Percentiles rank a stretch among this genome's conserved stretches.
These are phyloP conservation scores for Blastocystis sp. DNA, from an alignment of 352 stramenopile species.

Conservation along the genomic window DNA sequence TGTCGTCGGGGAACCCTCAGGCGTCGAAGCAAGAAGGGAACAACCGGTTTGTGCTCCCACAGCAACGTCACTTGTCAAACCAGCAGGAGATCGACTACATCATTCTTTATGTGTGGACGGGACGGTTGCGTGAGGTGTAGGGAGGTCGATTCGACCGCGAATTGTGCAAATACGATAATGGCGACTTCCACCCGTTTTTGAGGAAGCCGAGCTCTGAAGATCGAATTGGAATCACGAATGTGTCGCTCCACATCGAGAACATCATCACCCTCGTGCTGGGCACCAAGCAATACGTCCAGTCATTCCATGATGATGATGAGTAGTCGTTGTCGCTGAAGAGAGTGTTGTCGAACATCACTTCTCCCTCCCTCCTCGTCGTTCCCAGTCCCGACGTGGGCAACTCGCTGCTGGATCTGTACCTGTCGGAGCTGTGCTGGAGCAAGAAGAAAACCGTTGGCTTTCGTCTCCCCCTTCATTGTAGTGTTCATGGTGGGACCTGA, in stretches of 20 bases:
- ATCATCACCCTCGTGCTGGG: background rate
- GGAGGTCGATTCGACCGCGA: conserved; percentile 34
- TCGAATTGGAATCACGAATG: background rate
- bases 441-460: background rate
- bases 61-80: background rate
- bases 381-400: background rate
- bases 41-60: background rate
- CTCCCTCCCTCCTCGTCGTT: background rate
- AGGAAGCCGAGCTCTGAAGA: background rate
- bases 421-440: background rate
- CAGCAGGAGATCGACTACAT: conserved; percentile 9
- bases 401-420: background rate
- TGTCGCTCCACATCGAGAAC: conserved; percentile 10
- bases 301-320: background rate
- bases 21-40: background rate
- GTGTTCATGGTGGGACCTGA: conserved; percentile 30
- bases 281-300: background rate
- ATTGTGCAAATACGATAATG: conserved; percentile 8
- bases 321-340: conserved; percentile 5
- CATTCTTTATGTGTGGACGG: background rate
- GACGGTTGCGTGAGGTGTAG: background rate
- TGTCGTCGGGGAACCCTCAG: background rate
- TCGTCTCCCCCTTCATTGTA: background rate
- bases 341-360: background rate
- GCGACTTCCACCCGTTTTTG: background rate